Evolutionary conservation across 495 filamentous ascomycete genomes (phyloP), one percentile per base, ranked within the genome.

Genomic region (Alectoria sarmentosa): DNA sequence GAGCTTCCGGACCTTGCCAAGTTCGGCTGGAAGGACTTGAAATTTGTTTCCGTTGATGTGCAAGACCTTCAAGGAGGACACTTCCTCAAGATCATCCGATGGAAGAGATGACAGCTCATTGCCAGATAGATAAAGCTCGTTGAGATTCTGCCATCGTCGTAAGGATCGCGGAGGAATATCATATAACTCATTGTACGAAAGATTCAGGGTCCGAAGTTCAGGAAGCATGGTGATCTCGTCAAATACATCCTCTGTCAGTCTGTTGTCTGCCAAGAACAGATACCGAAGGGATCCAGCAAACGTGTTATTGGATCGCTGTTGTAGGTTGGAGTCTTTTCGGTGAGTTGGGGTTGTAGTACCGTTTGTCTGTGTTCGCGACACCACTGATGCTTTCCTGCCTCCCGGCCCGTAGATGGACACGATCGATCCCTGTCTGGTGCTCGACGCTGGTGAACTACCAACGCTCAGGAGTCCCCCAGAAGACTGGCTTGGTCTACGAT

Each of bases 1-100:
- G 34, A 96, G 82, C 75, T 92, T 95, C 73, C 89, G 87, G 23
- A 96, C 90, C 74, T 96, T 92, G 60, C 90, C 94, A 38, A 99
- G 86, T 73, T 99, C 94, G 2, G 94, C 95, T 1, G 94, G 95
- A 2, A 99, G 82, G 34, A 93, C 92, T 69, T 96, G 95, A 72
- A 99, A 99, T 73, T 96, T 92, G 75, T 99, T 99, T 64, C 86
- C 86, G 74, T 99, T 99, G 77, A 99, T 90, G 71, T 97, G 91
- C 17, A 99, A 82, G 21, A 94, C 84, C 71, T 95, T 93, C 26
- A 99, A 80, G 28, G 88, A 82, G 68, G 86, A 88, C 55, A 89
- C 86, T 70, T 94, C 88, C 75, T 96, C 94, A 42, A 99, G 80
- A 71, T 98, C 94, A 74, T 99, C 94, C 5, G 92, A 91, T 21